A percentile compares a stretch with the other conserved stretches of the same genome.
Evolutionary conservation across 2,329 filamentous ascomycete species (phyloP).

Genomic region (Pseudogymnoascus sp.): DNA sequence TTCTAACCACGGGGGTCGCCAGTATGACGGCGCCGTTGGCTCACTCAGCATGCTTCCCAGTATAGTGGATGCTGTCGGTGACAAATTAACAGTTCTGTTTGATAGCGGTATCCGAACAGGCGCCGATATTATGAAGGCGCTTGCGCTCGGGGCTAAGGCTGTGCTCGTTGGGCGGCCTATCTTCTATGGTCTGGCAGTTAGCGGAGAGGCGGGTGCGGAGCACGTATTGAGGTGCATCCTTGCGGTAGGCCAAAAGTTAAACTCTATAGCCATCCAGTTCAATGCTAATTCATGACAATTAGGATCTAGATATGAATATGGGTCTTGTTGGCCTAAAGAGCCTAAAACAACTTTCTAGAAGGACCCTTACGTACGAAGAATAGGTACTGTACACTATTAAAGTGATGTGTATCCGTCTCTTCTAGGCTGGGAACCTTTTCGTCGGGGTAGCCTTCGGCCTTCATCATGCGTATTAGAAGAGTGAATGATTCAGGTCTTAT

Average conservation of each 20-base stretch:
- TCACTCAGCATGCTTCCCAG: constrained; percentile 54
- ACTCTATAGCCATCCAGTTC: not conserved
- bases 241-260: constrained; percentile 31
- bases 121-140: constrained; percentile 52
- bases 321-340: not conserved
- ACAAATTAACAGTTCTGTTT: constrained; percentile 45
- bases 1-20: constrained; percentile 50
- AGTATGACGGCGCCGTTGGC: constrained; percentile 54
- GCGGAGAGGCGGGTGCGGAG: constrained; percentile 52
- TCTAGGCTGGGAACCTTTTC: too few species aligned
- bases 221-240: constrained; percentile 57
- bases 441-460: too few species aligned
- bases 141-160: constrained; percentile 55
- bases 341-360: not conserved
- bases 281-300: not conserved
- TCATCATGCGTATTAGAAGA: too few species aligned
- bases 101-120: constrained; percentile 52
- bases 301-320: constrained; percentile 2
- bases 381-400: not conserved
- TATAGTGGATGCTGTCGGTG: constrained; percentile 37
- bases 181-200: constrained; percentile 53
- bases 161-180: constrained; percentile 55
- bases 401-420: too few species aligned
- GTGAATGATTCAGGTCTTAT: too few species aligned
- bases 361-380: not conserved